Base-by-base conservation (phyloP, 192 early-diverging fungal species). In the Coemansia aciculifera region DNA sequence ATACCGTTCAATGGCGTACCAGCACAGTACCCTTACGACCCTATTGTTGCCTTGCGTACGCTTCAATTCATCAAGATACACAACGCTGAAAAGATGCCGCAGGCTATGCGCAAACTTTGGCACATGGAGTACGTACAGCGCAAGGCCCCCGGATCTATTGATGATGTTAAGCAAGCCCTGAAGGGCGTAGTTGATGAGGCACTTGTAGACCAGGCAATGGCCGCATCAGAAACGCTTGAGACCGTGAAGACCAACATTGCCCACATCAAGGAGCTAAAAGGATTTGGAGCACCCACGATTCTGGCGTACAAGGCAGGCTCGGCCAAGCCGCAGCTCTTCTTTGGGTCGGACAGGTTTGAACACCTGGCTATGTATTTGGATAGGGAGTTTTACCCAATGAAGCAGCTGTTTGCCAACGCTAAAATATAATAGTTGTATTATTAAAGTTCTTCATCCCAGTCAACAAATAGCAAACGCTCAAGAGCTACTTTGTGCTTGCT, bases 311-410 rank as follows among this genome's bases (percentile, higher is more conserved):
- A 62, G 59, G 49, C 23, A 3, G 44, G 19, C 3, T 23, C 59
- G 1, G 15, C 43, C 11, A 68, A 74, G 59, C 73, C 77, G 23
- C 68, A 81, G 64, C 39, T 81, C 39, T 81, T 68, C 56, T 81
- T 81, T 63, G 78, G 78, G 12, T 81, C 78, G 0, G 78, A 81
- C 43, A 43, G 78, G 21, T 81, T 81, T 24, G 78, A 81, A 64
- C 78, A 81, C 34, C 60, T 81, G 37, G 78, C 78, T 31, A 73
- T 75, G 24, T 66, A 72, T 17, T 57, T 81, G 19, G 73, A 56
- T 12, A 71, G 70, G 29, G 73, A 81, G 23, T 75, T 69, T 27
- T 49, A 62, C 24, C 73, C 78, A 0, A 81, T 75, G 73, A 81
- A 69, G 62, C 78, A 81, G 43, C 64, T 81, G 6, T 81, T 81